Base-by-base conservation (phyloP, 352 stramenopile species). In the Globisporangium splendens region DNA sequence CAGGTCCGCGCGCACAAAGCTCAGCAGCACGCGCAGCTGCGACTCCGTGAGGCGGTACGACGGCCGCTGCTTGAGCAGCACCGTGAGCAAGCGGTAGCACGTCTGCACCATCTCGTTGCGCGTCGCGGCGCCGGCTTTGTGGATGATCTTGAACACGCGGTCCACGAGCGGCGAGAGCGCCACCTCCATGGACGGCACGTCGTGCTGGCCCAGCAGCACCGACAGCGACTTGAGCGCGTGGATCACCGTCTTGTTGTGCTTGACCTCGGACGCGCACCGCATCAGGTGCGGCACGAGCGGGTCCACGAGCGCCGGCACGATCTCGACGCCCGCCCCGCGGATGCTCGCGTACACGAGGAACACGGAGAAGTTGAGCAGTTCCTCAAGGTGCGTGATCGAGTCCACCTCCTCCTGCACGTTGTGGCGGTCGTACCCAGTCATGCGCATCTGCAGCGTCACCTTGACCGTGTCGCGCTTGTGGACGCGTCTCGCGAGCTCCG, bases 31-130 rank as follows among this genome's bases (percentile, higher is more conserved):
- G 22, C 79, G 73, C 31, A 93, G 65, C 62, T 92, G 86, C 18
- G 82, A 68, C 46, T 90, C 84, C 13, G 72, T 91, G 52, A 91
- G 68, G 15, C 75, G 70, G 42, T 79, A 80, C 18, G 64, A 69
- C 24, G 72, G 63, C 15, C 73, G 82, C 31, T 89, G 85, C 31
- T 88, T 79, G 17, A 98, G 73, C 0, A 98, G 70, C 12, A 96
- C 69, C 17, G 93, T 97, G 7, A 99, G 78, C 31, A 90, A 91
- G 54, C 88, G 93, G 65, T 98, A 98, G 64, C 95, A 98, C 8
- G 90, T 92, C 77, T 98, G 96, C 21, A 97, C 91, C 75, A 98
- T 91, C 61, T 99, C 96, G 61, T 96, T 96, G 47, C 95, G 86
- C 47, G 89, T 96, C 39, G 93, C 95, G 39, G 87, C 84, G 54